phyloP scores from a whole-genome alignment of 2,329 filamentous ascomycete species.

The Curvularia hawaiiensis region DNA sequence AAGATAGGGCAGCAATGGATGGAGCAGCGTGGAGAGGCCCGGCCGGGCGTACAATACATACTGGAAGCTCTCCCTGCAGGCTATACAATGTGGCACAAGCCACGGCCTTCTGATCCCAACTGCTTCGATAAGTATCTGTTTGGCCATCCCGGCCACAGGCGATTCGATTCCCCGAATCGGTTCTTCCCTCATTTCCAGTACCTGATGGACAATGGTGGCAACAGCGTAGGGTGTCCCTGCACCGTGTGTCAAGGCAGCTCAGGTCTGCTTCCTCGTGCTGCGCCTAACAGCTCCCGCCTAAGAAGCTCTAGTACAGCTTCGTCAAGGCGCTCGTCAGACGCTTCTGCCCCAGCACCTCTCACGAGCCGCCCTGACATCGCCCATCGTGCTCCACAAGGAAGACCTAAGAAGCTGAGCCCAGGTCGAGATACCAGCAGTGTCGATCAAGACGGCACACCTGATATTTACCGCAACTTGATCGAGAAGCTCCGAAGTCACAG shows the following conservation, averaged over 20 bases:
- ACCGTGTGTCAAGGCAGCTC: conserved; percentile 50
- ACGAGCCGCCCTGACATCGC: not conserved
- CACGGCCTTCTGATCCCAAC: conserved; percentile 47
- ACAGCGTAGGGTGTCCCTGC: conserved; percentile 55
- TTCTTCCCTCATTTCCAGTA: conserved; percentile 64
- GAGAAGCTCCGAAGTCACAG: conserved; percentile 53
- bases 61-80: conserved; percentile 61
- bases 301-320: conserved; percentile 14
- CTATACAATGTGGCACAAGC: conserved; percentile 58
- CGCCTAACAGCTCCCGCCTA: conserved; percentile 11
- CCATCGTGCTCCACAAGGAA: conserved; percentile 11
- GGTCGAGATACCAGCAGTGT: conserved; percentile 33
- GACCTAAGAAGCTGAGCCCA: conserved; percentile 23
- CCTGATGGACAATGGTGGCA: conserved; percentile 56
- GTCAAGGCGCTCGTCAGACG: conserved; percentile 2
- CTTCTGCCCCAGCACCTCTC: not conserved
- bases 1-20: conserved; percentile 58
- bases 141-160: conserved; percentile 58
- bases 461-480: conserved; percentile 58
- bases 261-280: conserved; percentile 24
- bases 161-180: conserved; percentile 59
- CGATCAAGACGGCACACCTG: conserved; percentile 61
- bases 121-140: conserved; percentile 62
- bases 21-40: conserved; percentile 47
- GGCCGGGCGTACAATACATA: conserved; percentile 51